phyloP scores from a whole-genome alignment of 345 rosid genomes.

The Salix suchowensis region DNA sequence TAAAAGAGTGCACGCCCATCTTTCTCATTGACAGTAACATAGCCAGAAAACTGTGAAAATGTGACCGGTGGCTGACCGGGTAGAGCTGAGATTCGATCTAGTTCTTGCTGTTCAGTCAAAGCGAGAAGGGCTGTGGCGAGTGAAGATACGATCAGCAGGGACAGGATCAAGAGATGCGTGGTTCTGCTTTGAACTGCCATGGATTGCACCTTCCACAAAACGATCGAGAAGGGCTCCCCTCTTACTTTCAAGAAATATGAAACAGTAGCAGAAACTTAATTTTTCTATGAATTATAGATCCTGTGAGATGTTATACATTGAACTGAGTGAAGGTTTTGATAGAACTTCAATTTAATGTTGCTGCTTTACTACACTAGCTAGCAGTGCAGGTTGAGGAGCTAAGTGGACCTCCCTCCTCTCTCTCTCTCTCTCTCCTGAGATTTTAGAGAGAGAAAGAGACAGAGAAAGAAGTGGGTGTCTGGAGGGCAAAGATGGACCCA shows the following conservation, averaged over 20 bases:
- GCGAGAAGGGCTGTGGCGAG: background rate
- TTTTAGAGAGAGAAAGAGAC: background rate
- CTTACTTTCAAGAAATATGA: background rate
- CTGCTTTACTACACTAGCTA: background rate
- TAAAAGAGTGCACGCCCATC: constrained; percentile 85
- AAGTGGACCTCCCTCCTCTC: constrained; percentile 3
- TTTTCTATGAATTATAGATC: background rate
- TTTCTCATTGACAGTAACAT: constrained; percentile 57
- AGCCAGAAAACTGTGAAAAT: constrained; percentile 84
- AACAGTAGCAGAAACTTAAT: background rate
- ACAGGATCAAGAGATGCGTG: constrained; percentile 4
- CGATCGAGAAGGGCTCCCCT: too few relatives aligned
- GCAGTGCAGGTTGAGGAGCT: background rate
- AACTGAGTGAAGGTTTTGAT: background rate
- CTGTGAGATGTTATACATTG: background rate
- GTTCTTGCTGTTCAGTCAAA: constrained; percentile 41
- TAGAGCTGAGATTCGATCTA: constrained; percentile 65
- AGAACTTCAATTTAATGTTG: background rate
- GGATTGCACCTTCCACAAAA: background rate
- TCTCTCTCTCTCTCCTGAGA: background rate
- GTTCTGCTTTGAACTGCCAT: background rate
- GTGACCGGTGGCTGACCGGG: constrained; percentile 79
- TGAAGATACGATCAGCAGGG: background rate
- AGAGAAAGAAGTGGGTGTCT: background rate
- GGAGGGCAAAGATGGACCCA: background rate